Evolutionary conservation across 1,284 basidiomycete genomes (phyloP).

Genomic region (Meira nashicola): DNA sequence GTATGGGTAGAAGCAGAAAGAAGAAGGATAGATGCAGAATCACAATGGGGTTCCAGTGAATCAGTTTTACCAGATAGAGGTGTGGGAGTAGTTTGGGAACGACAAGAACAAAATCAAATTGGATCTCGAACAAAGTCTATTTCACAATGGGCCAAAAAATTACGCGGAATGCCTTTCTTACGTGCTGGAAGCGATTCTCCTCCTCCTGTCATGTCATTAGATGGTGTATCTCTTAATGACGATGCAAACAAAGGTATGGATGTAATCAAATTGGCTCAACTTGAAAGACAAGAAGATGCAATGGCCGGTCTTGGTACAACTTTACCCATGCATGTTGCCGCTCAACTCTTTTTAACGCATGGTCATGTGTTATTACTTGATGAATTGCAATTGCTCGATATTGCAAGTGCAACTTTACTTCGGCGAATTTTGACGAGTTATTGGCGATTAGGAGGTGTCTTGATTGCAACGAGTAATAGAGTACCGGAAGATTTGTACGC

Average conservation of each 20-base stretch:
- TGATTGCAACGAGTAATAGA: constrained; percentile 62
- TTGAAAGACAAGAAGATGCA: constrained; percentile 7
- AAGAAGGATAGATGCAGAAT: constrained; percentile 46
- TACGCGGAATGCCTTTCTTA: constrained; percentile 26
- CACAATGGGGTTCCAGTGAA: constrained; percentile 20
- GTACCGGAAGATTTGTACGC: constrained; percentile 67
- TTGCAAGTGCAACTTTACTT: constrained; percentile 63
- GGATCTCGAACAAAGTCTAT: constrained; percentile 1
- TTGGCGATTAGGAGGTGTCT: constrained; percentile 69
- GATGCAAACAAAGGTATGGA: constrained; percentile 11
- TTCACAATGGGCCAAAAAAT: constrained; percentile 1
- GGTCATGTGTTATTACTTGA: constrained; percentile 66
- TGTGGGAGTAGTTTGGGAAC: constrained; percentile 51
- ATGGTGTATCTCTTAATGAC: constrained; percentile 9
- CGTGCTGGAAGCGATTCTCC: constrained; percentile 25
- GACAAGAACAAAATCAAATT: constrained; percentile 47
- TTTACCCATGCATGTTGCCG: constrained; percentile 57
- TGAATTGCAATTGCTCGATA: constrained; percentile 69
- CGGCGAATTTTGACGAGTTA: constrained; percentile 70
- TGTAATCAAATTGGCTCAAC: constrained; percentile 8
- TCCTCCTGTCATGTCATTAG: neutral
- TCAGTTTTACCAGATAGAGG: constrained; percentile 23
- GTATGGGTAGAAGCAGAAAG: constrained; percentile 61
- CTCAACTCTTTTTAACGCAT: constrained; percentile 58
- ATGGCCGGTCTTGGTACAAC: constrained; percentile 21